A percentile compares a stretch with the other conserved stretches of the same genome.
phyloP scores from a whole-genome alignment of 2,329 filamentous ascomycete species.

The Dothideomycetes sp. region DNA sequence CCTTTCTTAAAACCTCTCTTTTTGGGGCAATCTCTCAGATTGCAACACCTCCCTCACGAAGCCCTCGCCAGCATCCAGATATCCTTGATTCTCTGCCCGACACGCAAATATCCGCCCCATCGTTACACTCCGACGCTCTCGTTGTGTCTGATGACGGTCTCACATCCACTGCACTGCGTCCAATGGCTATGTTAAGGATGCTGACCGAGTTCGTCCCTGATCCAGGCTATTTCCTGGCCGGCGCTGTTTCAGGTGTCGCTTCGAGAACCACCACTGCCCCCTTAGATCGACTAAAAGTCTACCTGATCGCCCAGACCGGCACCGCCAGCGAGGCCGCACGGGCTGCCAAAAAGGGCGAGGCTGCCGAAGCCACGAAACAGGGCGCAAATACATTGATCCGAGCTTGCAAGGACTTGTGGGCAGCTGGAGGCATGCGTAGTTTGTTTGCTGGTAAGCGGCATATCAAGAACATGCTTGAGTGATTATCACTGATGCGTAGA shows the following conservation, averaged over 20 bases:
- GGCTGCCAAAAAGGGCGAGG: conserved; percentile 61
- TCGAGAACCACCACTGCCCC: conserved; percentile 93
- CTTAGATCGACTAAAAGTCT: conserved; percentile 93
- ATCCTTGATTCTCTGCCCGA: conserved; percentile 38
- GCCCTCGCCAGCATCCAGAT: conserved; percentile 51
- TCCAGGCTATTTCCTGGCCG: conserved; percentile 96
- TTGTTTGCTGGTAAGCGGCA: conserved; percentile 79
- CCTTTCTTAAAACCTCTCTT: conserved; percentile 59
- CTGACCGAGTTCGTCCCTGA: conserved; percentile 60
- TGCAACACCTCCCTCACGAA: conserved; percentile 42
- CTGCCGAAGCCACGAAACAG: conserved; percentile 55
- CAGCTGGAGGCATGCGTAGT: conserved; percentile 74
- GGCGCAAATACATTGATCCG: conserved; percentile 60
- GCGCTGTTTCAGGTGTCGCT: conserved; percentile 86
- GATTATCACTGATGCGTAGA: conserved; percentile 18
- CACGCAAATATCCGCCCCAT: conserved; percentile 10
- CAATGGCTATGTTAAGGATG: conserved; percentile 17
- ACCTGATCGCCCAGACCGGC: conserved; percentile 83
- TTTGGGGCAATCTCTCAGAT: conserved; percentile 69
- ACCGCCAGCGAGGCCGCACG: conserved; percentile 50
- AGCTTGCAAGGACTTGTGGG: conserved; percentile 72
- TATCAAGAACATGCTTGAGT: conserved; percentile 2
- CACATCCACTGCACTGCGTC: conserved; percentile 9
- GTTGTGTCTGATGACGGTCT: conserved; percentile 6
- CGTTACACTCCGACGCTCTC: conserved; percentile 7